phyloP scores from a whole-genome alignment of 2,329 filamentous ascomycete genomes.

The Fusarium incarnatum region DNA sequence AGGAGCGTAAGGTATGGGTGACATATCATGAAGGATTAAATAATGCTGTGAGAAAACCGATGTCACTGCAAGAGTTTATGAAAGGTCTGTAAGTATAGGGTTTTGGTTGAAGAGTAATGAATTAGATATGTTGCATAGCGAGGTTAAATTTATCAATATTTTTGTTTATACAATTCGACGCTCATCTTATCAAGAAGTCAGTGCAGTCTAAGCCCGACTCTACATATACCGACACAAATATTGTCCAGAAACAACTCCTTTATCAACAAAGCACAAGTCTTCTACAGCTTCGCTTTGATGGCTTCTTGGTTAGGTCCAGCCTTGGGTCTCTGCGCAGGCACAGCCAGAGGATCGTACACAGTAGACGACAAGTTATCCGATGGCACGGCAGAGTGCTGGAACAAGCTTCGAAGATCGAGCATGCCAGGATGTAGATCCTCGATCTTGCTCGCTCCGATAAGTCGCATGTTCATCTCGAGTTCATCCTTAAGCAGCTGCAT shows the following conservation, averaged over 20 bases:
- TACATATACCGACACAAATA: constrained; percentile 28
- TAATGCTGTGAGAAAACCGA: constrained; percentile 90
- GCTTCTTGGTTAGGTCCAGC: constrained; percentile 19
- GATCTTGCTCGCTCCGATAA: constrained; percentile 83
- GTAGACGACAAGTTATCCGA: constrained; percentile 59
- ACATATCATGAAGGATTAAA: constrained; percentile 91
- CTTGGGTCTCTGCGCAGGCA: constrained; percentile 64
- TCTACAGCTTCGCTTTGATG: constrained; percentile 60
- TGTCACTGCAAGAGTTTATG: constrained; percentile 84
- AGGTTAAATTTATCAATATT: constrained; percentile 7
- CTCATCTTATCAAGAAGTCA: constrained; percentile 20
- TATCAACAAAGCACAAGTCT: constrained; percentile 16
- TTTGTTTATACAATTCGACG: constrained; percentile 17
- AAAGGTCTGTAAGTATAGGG: constrained; percentile 63
- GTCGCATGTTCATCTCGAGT: constrained; percentile 98
- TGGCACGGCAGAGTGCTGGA: constrained; percentile 63
- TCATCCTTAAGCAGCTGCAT: constrained; percentile 95
- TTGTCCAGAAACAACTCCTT: constrained; percentile 7
- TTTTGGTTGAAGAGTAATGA: background rate
- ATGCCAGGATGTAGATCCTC: constrained; percentile 83
- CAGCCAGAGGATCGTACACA: constrained; percentile 66
- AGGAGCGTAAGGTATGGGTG: constrained; percentile 79
- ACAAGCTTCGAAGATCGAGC: constrained; percentile 80
- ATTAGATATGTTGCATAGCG: constrained; percentile 26
- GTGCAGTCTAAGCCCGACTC: constrained; percentile 31